Evolutionary conservation across 2,329 filamentous ascomycete species (phyloP).

Genomic region (Cytospora leucostoma): DNA sequence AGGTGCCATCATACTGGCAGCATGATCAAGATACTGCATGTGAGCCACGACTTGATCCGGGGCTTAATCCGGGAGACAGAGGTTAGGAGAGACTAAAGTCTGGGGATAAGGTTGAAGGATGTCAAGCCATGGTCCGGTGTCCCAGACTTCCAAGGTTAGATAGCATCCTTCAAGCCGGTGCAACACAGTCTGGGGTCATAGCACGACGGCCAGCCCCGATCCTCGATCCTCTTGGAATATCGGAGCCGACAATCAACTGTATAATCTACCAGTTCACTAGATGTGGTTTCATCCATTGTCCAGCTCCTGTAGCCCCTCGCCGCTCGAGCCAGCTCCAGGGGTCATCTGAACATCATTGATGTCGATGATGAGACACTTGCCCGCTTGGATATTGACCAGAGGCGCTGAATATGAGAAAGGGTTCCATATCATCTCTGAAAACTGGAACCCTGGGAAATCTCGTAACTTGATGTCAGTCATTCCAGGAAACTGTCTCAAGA

Average conservation of each 20-base stretch:
- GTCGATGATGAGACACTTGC: too few species aligned
- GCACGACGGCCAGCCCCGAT: slow-evolving; percentile 5
- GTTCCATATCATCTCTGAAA: too few species aligned
- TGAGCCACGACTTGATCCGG: not conserved
- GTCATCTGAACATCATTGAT: not conserved
- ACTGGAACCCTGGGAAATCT: too few species aligned
- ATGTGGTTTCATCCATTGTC: not conserved
- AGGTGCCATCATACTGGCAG: not conserved
- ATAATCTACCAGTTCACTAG: not conserved
- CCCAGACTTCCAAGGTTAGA: not conserved
- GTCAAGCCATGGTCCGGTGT: slow-evolving; percentile 2
- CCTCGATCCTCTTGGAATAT: not conserved
- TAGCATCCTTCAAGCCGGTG: not conserved
- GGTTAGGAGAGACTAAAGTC: too few species aligned
- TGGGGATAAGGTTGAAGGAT: slow-evolving; percentile 7
- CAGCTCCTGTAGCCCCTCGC: not conserved
- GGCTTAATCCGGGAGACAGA: not conserved
- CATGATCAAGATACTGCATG: not conserved
- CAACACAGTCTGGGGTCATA: not conserved
- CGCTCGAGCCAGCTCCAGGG: not conserved
- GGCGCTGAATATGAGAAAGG: too few species aligned
- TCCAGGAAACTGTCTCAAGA: too few species aligned
- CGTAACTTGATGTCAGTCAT: too few species aligned
- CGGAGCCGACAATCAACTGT: too few species aligned
- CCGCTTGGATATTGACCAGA: too few species aligned